Conservation (phyloP, 768 basidiomycete genomes). For the Hysterangium stoloniferum region DNA sequence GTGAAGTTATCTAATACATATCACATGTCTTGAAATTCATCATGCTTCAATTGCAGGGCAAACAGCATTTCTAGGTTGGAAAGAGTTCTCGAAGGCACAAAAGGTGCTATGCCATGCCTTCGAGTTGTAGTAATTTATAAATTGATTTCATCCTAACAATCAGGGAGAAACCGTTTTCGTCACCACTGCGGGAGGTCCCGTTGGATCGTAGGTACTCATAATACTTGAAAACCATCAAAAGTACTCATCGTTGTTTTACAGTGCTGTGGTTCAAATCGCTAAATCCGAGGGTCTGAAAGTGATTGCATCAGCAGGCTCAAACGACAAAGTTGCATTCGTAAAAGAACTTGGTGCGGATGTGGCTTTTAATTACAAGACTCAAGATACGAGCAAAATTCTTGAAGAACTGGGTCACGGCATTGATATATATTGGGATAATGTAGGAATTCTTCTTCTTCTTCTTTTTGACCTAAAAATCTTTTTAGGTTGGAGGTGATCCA, state of each 20-base stretch:
- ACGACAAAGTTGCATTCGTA: conserved; percentile 33
- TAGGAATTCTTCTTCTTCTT: conserved; percentile 5
- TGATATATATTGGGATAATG: conserved; percentile 20
- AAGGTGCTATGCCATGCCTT: conserved; percentile 29
- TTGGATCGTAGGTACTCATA: not conserved
- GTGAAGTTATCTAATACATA: not conserved
- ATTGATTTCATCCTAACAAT: not conserved
- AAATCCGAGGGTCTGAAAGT: conserved; percentile 33
- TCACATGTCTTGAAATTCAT: no score
- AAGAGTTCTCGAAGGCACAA: conserved; percentile 32
- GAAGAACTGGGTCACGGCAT: conserved; percentile 25
- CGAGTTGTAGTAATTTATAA: not conserved
- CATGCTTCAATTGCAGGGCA: conserved; percentile 17
- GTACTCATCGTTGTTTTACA: not conserved
- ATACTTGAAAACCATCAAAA: not conserved
- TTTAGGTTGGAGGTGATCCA: conserved; percentile 30
- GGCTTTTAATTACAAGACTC: conserved; percentile 29
- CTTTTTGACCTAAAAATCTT: conserved; percentile 16
- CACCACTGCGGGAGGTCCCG: not conserved
- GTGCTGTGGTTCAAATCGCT: conserved; percentile 30
- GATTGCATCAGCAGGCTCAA: conserved; percentile 33
- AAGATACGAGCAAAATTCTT: conserved; percentile 24
- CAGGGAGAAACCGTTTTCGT: conserved; percentile 6
- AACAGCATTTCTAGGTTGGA: conserved; percentile 34
- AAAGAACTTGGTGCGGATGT: conserved; percentile 27